Evolutionary conservation across 495 filamentous ascomycete genomes (phyloP), one percentile per base, ranked within the genome.

Genomic region (Immersiella caudata): DNA sequence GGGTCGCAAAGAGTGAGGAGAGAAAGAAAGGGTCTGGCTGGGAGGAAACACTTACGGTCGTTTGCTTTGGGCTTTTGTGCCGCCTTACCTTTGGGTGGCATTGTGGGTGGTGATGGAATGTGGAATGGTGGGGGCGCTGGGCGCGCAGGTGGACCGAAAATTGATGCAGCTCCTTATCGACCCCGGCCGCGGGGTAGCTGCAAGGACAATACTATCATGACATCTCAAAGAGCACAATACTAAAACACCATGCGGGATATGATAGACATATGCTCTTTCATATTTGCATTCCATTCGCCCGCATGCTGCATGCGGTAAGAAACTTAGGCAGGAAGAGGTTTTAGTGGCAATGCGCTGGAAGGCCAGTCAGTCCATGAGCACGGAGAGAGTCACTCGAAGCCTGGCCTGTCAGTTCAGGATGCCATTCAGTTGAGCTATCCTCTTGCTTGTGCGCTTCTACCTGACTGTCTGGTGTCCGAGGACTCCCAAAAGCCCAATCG

Each of bases 1-100:
- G 46, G 49, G 12, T 11, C 25, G 6, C 20, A 22, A 24, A 40
- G 20, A 24, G 11, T 26, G 35, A 29, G 27, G 3, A 24, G 21
- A 62, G 6, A 2, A 22, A 27, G 29, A 61, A 55, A 60, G 33
- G 11, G 40, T 21, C 14, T 7, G 12, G 5, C 0, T 12, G 51
- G 8, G 36, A 33, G 18, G 29, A 8, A 36, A 60, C 18, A 29
- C 75, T 65, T 60, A 76, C 75, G n/a, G 9, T 74, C 73, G 20
- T 64, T 46, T 63, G 70, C 71, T 71, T 78, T 76, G 58, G 75
- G 56, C 72, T 74, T 76, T 55, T 26, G 60, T 54, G 70, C 72
- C 62, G 67, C 68, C 60, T 75, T 79, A 40, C 71, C 68, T 65
- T 76, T 76, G 65, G 75, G 69, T 60, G 76, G 76, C 76, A 79